Base-by-base conservation (phyloP, 2,329 filamentous ascomycete species). In the Ophioceras dolichostomum region DNA sequence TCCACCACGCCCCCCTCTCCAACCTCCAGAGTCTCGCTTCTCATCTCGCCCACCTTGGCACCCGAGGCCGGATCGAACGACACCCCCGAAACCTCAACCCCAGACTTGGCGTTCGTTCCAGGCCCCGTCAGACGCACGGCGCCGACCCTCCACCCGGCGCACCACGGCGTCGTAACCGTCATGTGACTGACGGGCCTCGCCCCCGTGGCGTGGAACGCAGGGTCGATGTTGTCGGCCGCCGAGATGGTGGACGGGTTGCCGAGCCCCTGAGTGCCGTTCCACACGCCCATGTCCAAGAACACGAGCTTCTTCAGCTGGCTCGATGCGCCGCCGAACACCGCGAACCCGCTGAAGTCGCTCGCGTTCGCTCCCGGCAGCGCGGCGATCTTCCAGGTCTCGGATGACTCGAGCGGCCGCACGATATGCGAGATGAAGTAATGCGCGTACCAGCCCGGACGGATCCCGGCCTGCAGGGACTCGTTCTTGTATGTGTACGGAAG, bases 91-190 rank as follows among this genome's bases (percentile, higher is more conserved):
- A 58, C 54, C 9, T 43, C 42, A 17, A 58, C 49, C 8, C 43
- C 41, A 41, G 49, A 55, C 49, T 58, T 58, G 10, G 55, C 56
- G 34, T 58, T 58, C 21, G 54, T 58, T 4, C 56, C 56, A 3
- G 55, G 54, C 6, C 42, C 56, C 19, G 41, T 44, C 7, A 58
- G 46, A 28, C 56, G 43, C 13, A 50, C 42, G 10, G 53, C 44
- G 12, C 24, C 38, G n/a, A 53, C 49, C 14, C 36, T 34, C 5
- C 33, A 28, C 4, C 49, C 51, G 4, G 42, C 17, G n/a, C 42
- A 34, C 55, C 55, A 57, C 3, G 55, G 44, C 32, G 55, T 56
- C 17, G 43, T 14, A n/a, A 57, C 43, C 14, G 35, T 43, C 14
- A 55, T 43, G 24, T 48, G 47, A 10, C 42, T 41, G 16, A 34